Percentiles rank a stretch among this genome's conserved stretches.
Conservation (phyloP, 139 green algal genomes). For the Astrephomene gubernaculifera region DNA sequence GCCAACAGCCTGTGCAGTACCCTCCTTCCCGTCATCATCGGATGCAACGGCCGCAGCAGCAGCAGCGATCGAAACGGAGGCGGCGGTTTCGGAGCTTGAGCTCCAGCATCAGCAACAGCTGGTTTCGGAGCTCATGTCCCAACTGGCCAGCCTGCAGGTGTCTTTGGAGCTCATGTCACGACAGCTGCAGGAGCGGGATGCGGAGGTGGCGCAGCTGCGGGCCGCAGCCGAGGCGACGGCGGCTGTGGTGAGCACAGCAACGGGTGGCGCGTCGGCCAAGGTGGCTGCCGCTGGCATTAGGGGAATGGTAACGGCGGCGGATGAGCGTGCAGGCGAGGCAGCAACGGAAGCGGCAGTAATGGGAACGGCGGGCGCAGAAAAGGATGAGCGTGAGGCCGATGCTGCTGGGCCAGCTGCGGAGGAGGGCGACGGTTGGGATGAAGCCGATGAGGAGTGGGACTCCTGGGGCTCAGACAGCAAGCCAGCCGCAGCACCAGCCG, state of each 20-base stretch:
- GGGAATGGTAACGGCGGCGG: not conserved
- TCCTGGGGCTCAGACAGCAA: conserved; percentile 9
- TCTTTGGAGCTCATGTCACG: not conserved
- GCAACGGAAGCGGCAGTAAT: not conserved
- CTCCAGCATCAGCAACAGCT: not conserved
- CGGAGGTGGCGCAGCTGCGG: not conserved
- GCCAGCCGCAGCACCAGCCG: no score
- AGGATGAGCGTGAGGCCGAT: not conserved
- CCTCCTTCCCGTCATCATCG: not conserved
- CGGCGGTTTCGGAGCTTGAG: not conserved
- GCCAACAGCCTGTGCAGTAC: no score
- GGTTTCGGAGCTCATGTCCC: conserved; percentile 9
- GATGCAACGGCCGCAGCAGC: not conserved
- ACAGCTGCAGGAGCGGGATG: conserved; percentile 9
- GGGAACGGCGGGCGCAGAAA: no score
- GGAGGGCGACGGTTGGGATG: conserved; percentile 2
- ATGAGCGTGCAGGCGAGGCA: not conserved
- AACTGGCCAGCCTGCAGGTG: not conserved
- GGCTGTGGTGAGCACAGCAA: not conserved
- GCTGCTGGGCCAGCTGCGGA: not conserved
- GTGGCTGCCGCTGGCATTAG: not conserved
- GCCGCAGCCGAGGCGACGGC: not conserved
- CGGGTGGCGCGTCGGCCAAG: not conserved
- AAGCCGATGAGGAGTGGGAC: conserved; percentile 20
- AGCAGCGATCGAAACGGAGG: no score